Evolutionary conservation across 805 yeast genomes (phyloP).

Genomic region (Saccharomycopsis olivae): DNA sequence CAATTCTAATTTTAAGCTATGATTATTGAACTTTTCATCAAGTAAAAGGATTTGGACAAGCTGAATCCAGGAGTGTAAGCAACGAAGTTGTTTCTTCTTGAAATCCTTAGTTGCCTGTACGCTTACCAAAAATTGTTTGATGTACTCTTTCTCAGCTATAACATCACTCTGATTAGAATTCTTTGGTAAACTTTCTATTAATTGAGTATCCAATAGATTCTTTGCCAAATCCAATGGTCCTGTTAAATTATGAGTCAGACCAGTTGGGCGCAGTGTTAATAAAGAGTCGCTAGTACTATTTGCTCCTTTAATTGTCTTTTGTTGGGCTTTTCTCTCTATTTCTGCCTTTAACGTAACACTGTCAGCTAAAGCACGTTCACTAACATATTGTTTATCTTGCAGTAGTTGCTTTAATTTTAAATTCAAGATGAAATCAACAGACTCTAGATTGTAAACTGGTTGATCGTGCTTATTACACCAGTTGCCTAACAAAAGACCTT

Average conservation of each 20-base stretch:
- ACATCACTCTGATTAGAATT: conserved; percentile 21
- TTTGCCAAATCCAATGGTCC: too few relatives aligned
- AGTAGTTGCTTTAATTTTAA: conserved; percentile 3
- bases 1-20: conserved; percentile 30
- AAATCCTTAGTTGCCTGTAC: conserved; percentile 37
- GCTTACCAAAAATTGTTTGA: conserved; percentile 31
- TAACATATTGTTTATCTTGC: too few relatives aligned
- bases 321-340: too few relatives aligned
- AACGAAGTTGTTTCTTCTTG: conserved; percentile 42
- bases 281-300: too few relatives aligned
- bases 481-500: not conserved
- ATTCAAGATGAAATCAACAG: conserved; percentile 5
- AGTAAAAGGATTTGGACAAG: conserved; percentile 63
- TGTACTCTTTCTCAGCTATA: conserved; percentile 20
- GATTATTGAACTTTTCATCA: conserved; percentile 32
- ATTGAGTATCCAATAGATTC: too few relatives aligned
- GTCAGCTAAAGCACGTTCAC: too few relatives aligned
- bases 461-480: not conserved
- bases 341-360: too few relatives aligned
- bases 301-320: too few relatives aligned
- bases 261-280: too few relatives aligned
- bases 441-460: conserved; percentile 1
- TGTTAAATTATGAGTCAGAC: too few relatives aligned
- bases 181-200: conserved; percentile 5
- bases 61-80: conserved; percentile 76